Percentiles rank a stretch among this genome's conserved stretches.
phyloP scores from a whole-genome alignment of 345 rosid species.

The Eucalyptus marginata region DNA sequence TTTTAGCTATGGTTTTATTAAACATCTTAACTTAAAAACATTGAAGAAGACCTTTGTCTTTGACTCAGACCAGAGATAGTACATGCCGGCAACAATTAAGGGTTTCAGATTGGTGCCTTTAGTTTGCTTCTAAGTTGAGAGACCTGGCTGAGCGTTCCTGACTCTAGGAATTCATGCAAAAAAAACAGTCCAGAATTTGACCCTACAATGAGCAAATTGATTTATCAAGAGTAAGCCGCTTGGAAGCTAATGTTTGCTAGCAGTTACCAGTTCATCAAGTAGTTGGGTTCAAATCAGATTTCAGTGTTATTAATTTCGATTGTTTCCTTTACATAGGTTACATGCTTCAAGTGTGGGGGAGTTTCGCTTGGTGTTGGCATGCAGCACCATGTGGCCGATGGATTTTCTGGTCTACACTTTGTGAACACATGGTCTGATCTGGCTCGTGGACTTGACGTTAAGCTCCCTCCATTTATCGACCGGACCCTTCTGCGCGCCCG shows the following conservation, averaged over 20 bases:
- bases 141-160: background rate
- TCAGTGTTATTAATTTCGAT: background rate
- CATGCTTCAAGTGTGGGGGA: background rate
- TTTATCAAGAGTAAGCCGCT: background rate
- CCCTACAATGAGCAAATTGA: background rate
- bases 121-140: background rate
- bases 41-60: background rate
- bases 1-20: background rate
- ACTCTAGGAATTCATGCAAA: background rate
- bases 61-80: background rate
- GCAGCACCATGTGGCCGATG: background rate
- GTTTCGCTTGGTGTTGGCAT: constrained; percentile 70
- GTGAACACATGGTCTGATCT: constrained; percentile 95
- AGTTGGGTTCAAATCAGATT: background rate
- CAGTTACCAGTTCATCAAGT: background rate
- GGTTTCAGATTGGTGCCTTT: background rate
- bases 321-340: background rate
- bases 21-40: background rate
- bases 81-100: background rate
- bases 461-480: constrained; percentile 70
- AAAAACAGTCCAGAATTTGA: background rate
- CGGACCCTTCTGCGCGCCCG: constrained; percentile 71
- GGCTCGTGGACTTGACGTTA: constrained; percentile 76
- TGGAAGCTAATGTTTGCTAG: background rate
- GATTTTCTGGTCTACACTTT: constrained; percentile 58